Evolutionary conservation across 1,284 basidiomycete species (phyloP).

Genomic region (Trichosporon inkin): DNA sequence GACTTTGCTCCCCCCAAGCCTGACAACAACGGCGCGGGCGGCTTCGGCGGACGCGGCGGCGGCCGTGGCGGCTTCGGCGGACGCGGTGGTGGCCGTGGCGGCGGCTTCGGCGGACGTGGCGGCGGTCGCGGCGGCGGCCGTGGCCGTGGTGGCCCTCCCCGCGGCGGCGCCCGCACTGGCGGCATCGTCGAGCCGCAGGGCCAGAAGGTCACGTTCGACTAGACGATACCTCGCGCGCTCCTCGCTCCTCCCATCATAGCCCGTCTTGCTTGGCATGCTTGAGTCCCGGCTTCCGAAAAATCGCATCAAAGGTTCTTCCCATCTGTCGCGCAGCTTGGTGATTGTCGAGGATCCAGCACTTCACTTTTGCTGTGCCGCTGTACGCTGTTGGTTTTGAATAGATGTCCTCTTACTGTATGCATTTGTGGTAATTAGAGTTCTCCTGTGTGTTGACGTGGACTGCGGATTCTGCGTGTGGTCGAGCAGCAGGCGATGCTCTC

Average conservation of each 20-base stretch:
- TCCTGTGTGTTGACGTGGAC: too few species aligned
- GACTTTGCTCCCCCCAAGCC: constrained; percentile 88
- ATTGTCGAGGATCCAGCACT: background rate
- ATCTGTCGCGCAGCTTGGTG: constrained; percentile 4
- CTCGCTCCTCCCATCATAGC: background rate
- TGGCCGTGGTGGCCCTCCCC: constrained; percentile 44
- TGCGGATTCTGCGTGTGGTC: too few species aligned
- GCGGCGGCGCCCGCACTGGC: constrained; percentile 60
- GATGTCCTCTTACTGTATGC: constrained; percentile 15
- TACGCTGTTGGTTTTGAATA: constrained; percentile 5
- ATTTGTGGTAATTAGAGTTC: constrained; percentile 16
- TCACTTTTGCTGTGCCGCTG: constrained; percentile 4
- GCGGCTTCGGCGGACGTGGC: constrained; percentile 32
- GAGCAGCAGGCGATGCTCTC: too few species aligned
- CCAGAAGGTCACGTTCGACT: constrained; percentile 74
- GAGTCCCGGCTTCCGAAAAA: background rate
- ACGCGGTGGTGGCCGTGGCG: constrained; percentile 52
- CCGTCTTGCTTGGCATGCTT: background rate
- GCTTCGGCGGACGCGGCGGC: constrained; percentile 45
- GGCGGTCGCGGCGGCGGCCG: constrained; percentile 47
- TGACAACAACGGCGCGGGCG: constrained; percentile 45
- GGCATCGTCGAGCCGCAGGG: constrained; percentile 71
- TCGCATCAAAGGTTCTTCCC: constrained; percentile 3
- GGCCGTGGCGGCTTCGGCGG: constrained; percentile 50
- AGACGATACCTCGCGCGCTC: constrained; percentile 21